Conservation (phyloP, 805 yeast genomes). For the Ogataea trehalophila region DNA sequence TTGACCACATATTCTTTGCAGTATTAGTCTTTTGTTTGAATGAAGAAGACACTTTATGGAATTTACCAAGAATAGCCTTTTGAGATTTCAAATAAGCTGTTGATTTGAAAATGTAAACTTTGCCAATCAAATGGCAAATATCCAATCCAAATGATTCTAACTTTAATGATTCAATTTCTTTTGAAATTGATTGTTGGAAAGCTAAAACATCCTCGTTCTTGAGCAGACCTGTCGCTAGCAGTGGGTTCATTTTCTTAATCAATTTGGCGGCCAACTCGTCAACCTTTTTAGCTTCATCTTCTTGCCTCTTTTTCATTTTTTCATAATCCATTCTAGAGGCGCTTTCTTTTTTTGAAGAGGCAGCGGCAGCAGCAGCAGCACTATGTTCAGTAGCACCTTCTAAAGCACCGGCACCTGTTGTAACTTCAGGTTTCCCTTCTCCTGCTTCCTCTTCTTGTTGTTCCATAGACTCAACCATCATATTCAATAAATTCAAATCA, state of each 20-base stretch:
- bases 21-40: slow-evolving; percentile 71
- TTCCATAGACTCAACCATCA: slow-evolving; percentile 46
- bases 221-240: slow-evolving; percentile 37
- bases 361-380: slow-evolving; percentile 4
- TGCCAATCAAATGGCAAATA: slow-evolving; percentile 71
- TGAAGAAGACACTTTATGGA: slow-evolving; percentile 51
- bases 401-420: neutral
- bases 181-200: slow-evolving; percentile 59
- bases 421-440: slow-evolving; percentile 6
- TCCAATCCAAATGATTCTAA: slow-evolving; percentile 85
- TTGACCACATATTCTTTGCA: slow-evolving; percentile 64
- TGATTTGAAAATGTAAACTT: slow-evolving; percentile 61
- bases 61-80: slow-evolving; percentile 60
- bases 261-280: slow-evolving; percentile 58
- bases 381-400: slow-evolving; percentile 1
- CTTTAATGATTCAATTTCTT: slow-evolving; percentile 79
- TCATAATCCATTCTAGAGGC: slow-evolving; percentile 22
- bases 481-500: slow-evolving; percentile 73
- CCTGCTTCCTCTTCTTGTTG: slow-evolving; percentile 27
- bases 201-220: slow-evolving; percentile 39
- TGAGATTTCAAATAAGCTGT: slow-evolving; percentile 63
- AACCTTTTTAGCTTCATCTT: slow-evolving; percentile 40
- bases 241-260: slow-evolving; percentile 31
- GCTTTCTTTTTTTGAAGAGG: slow-evolving; percentile 4
- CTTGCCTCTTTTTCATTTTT: slow-evolving; percentile 26